phyloP scores from a whole-genome alignment of 306 rosid species.

The Crataegus laevigata region DNA sequence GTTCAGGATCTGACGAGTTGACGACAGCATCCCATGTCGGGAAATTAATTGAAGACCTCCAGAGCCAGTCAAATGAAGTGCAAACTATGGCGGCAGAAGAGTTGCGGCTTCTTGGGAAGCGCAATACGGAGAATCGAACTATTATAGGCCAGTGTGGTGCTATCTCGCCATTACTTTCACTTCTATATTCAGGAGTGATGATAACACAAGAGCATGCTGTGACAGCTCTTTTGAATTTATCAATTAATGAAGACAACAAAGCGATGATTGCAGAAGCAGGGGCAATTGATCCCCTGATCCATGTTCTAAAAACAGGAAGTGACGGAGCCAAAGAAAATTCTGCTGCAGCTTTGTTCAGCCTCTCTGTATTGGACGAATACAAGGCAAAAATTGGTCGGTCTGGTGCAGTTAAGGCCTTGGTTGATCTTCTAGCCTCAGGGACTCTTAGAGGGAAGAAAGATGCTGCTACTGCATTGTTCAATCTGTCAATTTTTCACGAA shows the following conservation, averaged over 20 bases:
- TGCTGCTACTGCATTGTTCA: constrained; percentile 89
- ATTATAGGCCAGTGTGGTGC: constrained; percentile 66
- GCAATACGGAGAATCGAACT: constrained; percentile 70
- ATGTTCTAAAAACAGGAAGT: constrained; percentile 74
- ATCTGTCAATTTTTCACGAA: constrained; percentile 81
- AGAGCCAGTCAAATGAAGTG: constrained; percentile 44
- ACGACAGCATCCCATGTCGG: constrained; percentile 47
- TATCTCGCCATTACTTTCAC: constrained; percentile 49
- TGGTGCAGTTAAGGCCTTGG: constrained; percentile 80
- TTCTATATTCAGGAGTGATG: constrained; percentile 55
- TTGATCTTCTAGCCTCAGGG: constrained; percentile 74
- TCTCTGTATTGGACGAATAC: constrained; percentile 67
- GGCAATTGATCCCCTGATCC: constrained; percentile 74
- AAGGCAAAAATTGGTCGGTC: constrained; percentile 86
- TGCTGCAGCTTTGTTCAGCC: constrained; percentile 86
- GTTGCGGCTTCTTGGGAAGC: constrained; percentile 72
- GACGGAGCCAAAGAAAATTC: constrained; percentile 84
- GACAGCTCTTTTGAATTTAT: constrained; percentile 82
- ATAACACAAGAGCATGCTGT: constrained; percentile 86
- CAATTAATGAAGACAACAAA: constrained; percentile 68
- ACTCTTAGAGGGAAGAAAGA: constrained; percentile 92
- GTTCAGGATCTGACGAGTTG: constrained; percentile 35
- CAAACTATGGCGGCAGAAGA: constrained; percentile 79
- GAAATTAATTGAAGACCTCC: constrained; percentile 68
- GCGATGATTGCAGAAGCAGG: constrained; percentile 72